phyloP scores from a whole-genome alignment of 768 basidiomycete genomes.

The Pulveroboletus ravenelii region DNA sequence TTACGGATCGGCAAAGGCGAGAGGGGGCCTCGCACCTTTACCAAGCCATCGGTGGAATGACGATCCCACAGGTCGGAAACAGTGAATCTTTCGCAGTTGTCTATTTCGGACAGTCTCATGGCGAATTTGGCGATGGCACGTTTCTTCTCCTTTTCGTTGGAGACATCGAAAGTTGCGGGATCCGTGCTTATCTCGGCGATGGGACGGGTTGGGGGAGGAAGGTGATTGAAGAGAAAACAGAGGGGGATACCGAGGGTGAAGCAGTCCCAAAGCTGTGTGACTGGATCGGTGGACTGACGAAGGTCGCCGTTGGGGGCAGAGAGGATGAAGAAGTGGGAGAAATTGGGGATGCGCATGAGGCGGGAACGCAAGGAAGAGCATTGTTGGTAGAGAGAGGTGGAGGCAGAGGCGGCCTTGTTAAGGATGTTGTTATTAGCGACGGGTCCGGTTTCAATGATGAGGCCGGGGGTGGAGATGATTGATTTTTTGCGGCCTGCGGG shows the following conservation, averaged over 20 bases:
- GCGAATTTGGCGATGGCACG: conserved; percentile 87
- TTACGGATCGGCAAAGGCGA: neutral
- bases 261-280: conserved; percentile 91
- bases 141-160: conserved; percentile 83
- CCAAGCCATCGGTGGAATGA: conserved; percentile 88
- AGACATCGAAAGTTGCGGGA: conserved; percentile 56
- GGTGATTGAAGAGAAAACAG: conserved; percentile 93
- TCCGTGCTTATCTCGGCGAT: conserved; percentile 61
- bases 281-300: conserved; percentile 83
- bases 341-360: conserved; percentile 74
- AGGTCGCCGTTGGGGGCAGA: conserved; percentile 51
- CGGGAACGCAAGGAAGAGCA: conserved; percentile 73
- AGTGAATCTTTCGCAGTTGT: conserved; percentile 77
- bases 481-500: conserved; percentile 77
- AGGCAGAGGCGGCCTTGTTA: conserved; percentile 85
- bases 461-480: conserved; percentile 56
- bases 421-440: conserved; percentile 80
- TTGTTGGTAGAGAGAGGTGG: conserved; percentile 89
- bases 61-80: conserved; percentile 89
- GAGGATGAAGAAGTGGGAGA: conserved; percentile 63
- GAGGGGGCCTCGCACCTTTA: conserved; percentile 62
- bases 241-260: conserved; percentile 91
- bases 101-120: conserved; percentile 74
- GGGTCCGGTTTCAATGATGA: conserved; percentile 64
- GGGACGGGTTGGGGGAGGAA: conserved; percentile 45